Evolutionary conservation across 768 basidiomycete species (phyloP).

Genomic region (Termitomyces sp.): DNA sequence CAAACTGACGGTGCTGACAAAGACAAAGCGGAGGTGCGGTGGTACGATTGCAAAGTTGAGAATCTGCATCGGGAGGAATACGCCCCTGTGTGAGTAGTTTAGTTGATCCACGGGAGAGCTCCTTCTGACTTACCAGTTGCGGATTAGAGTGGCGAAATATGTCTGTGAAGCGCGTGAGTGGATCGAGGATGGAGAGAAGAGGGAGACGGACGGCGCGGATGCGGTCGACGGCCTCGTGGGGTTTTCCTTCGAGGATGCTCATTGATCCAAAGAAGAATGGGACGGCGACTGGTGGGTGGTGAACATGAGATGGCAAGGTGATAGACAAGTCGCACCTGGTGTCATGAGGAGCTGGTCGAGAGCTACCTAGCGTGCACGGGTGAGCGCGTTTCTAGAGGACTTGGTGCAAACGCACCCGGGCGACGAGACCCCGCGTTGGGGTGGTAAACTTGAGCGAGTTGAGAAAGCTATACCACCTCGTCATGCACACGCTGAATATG

Average conservation of each 20-base stretch:
- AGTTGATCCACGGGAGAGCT: too few relatives aligned
- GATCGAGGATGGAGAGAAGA: accelerated
- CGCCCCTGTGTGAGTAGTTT: slow-evolving; percentile 36
- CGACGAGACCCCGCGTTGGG: slow-evolving; percentile 52
- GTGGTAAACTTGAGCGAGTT: slow-evolving; percentile 64
- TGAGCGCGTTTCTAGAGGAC: neutral
- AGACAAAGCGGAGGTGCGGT: slow-evolving; percentile 67
- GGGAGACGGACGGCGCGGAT: slow-evolving; percentile 32
- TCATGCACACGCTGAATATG: slow-evolving; percentile 77
- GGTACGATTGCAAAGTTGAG: slow-evolving; percentile 79
- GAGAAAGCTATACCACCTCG: slow-evolving; percentile 76
- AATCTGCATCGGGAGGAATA: slow-evolving; percentile 72
- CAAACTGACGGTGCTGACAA: slow-evolving; percentile 71
- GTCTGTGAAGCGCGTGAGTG: slow-evolving; percentile 30
- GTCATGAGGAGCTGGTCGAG: slow-evolving; percentile 79
- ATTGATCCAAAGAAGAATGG: slow-evolving; percentile 63
- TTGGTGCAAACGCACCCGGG: slow-evolving; percentile 41
- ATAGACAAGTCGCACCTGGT: slow-evolving; percentile 40
- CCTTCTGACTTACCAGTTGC: too few relatives aligned
- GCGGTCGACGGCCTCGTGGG: slow-evolving; percentile 40
- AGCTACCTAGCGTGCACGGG: slow-evolving; percentile 53
- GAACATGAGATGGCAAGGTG: neutral
- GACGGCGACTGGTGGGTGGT: slow-evolving; percentile 29
- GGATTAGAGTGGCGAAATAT: slow-evolving; percentile 67
- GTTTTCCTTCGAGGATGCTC: slow-evolving; percentile 76